A percentile compares a stretch with the other conserved stretches of the same genome.
These are phyloP conservation scores for Hypoxylon rubiginosum DNA, from an alignment of 2,329 filamentous ascomycete genomes.

Conservation along the genomic window DNA sequence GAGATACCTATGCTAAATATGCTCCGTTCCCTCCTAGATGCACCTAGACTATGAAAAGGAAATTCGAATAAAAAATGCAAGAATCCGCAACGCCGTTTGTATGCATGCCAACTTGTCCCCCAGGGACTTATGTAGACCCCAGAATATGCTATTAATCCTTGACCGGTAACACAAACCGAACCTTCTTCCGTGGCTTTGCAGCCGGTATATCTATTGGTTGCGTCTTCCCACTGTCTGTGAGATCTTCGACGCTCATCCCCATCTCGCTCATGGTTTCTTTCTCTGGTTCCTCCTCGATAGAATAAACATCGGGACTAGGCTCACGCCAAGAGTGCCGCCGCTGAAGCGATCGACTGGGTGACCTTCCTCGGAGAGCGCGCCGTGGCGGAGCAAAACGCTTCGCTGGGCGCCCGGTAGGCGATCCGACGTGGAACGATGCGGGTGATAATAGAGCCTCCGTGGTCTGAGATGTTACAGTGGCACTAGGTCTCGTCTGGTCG, in stretches of 20 bases:
- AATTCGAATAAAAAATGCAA: slow-evolving; percentile 31
- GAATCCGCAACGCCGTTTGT: slow-evolving; percentile 32
- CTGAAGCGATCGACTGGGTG: slow-evolving; percentile 53
- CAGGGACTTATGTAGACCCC: slow-evolving; percentile 19
- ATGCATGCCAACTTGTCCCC: slow-evolving; percentile 32
- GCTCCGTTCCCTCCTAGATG: slow-evolving; percentile 29
- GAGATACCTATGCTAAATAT: slow-evolving; percentile 29
- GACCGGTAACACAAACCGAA: slow-evolving; percentile 66
- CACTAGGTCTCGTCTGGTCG: slow-evolving; percentile 53
- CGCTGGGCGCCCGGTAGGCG: slow-evolving; percentile 45
- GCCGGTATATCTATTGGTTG: slow-evolving; percentile 57
- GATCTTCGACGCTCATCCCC: slow-evolving; percentile 53
- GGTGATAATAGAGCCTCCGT: slow-evolving; percentile 53
- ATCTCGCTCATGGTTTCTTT: slow-evolving; percentile 64
- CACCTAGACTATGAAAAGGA: slow-evolving; percentile 21
- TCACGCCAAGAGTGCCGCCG: slow-evolving; percentile 67
- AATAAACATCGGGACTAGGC: slow-evolving; percentile 71
- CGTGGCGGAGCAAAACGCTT: slow-evolving; percentile 52
- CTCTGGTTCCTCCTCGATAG: slow-evolving; percentile 71
- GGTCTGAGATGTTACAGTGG: slow-evolving; percentile 51
- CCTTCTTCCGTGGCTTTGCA: slow-evolving; percentile 68
- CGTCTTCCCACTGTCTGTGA: slow-evolving; percentile 48
- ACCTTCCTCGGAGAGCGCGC: slow-evolving; percentile 51
- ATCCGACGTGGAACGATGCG: slow-evolving; percentile 51
- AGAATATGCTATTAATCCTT: slow-evolving; percentile 51